Conservation (phyloP, 139 green algal species). For the Zygnema circumcarinatum region DNA sequence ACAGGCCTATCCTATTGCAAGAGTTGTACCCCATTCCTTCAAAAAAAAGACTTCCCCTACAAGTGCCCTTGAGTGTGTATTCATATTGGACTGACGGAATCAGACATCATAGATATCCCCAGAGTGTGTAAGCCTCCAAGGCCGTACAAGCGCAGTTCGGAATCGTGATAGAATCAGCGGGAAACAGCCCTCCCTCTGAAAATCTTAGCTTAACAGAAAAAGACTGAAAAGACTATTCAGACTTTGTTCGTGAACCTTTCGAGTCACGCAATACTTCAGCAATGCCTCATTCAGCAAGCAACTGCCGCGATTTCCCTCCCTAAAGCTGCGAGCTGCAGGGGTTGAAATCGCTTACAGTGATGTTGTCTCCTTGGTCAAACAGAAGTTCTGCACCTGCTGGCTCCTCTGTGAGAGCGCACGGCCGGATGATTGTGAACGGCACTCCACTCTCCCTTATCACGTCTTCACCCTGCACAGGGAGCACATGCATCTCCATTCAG, state of each 20-base stretch:
- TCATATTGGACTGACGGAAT: too few relatives aligned
- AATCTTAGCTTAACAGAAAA: background rate
- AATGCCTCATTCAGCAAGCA: background rate
- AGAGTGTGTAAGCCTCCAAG: too few relatives aligned
- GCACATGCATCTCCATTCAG: background rate
- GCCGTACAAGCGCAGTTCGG: too few relatives aligned
- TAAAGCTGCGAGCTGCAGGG: background rate
- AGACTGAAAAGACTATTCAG: background rate
- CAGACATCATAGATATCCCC: too few relatives aligned
- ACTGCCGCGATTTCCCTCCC: background rate
- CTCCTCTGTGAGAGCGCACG: constrained; percentile 77
- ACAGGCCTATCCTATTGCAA: too few relatives aligned
- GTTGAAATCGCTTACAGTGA: constrained; percentile 47
- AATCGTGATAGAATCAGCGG: too few relatives aligned
- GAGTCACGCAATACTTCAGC: background rate
- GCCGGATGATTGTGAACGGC: constrained; percentile 79
- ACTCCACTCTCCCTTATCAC: constrained; percentile 76
- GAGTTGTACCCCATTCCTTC: too few relatives aligned
- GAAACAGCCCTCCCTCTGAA: too few relatives aligned
- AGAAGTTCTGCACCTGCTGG: constrained; percentile 71
- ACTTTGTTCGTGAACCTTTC: constrained; percentile 7
- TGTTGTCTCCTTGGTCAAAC: constrained; percentile 84
- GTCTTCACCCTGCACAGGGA: constrained; percentile 73
- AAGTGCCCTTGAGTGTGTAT: too few relatives aligned
- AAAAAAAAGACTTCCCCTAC: too few relatives aligned